Conservation (phyloP, 768 basidiomycete genomes). For the Boletus patriciae region DNA sequence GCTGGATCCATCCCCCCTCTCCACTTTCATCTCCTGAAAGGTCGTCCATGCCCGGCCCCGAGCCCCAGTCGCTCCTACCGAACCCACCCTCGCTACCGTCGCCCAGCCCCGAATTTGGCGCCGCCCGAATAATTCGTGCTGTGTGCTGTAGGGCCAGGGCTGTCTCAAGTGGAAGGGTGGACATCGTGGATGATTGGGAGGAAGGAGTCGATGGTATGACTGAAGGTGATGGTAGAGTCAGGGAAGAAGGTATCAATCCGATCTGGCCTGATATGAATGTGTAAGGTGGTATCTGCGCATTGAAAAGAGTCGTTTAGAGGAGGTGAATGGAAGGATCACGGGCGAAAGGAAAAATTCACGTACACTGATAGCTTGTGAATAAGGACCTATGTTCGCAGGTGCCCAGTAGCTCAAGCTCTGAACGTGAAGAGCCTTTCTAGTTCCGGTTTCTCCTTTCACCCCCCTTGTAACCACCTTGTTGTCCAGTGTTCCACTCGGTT, state of each 20-base stretch:
- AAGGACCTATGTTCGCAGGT: constrained; percentile 98
- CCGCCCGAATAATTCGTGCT: constrained; percentile 55
- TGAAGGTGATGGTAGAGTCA: constrained; percentile 64
- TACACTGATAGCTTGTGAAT: constrained; percentile 90
- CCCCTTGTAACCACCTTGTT: constrained; percentile 12
- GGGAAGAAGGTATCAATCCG: constrained; percentile 74
- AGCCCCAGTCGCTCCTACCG: constrained; percentile 16
- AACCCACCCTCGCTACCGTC: constrained; percentile 31
- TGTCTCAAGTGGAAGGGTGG: constrained; percentile 55
- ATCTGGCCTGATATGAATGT: constrained; percentile 97
- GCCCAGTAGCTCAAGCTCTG: constrained; percentile 98
- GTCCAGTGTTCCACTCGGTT: constrained; percentile 5
- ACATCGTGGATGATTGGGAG: constrained; percentile 55
- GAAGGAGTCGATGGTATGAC: background rate
- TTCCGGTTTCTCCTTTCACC: constrained; percentile 30
- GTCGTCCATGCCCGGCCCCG: constrained; percentile 33
- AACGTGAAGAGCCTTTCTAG: constrained; percentile 81
- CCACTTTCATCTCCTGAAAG: constrained; percentile 23
- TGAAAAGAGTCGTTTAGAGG: background rate
- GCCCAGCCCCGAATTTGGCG: constrained; percentile 47
- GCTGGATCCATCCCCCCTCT: constrained; percentile 53
- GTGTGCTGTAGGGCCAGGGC: constrained; percentile 83
- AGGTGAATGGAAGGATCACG: background rate
- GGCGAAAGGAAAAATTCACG: constrained; percentile 25
- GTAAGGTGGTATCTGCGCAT: constrained; percentile 61